Evolutionary conservation across 495 filamentous ascomycete species (phyloP), one percentile per base, ranked within the genome.

Genomic region (Trichoderma erinaceum): DNA sequence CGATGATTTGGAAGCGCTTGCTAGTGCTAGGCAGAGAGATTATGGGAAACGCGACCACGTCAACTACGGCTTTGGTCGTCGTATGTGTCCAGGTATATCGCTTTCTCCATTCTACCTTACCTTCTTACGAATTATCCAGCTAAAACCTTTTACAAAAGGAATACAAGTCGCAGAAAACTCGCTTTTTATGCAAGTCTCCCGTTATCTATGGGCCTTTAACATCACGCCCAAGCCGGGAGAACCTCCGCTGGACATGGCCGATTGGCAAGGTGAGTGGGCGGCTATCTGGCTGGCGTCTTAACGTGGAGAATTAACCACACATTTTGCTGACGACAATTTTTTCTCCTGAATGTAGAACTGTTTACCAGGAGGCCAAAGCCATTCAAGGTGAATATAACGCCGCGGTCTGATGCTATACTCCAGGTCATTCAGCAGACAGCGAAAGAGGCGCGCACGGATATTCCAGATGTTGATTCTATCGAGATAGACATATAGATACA

Each of bases 11-110:
- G 78, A 61, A 21, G 21, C 52, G 5, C 27, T 27, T 10, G 15
- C 6, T 7, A 61, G 52, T 23, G 52, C 82, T 58, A 71, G 73
- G 6, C 78, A 85, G 21, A 83, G 83, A 0, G 88, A 88, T 68
- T 85, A 84, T 1, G 80, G 81, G 8, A 85, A 88, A 65, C 82
- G 77, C 64, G 85, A 85, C 0, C 87, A 87, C 71, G 87, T 87
- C 85, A 88, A 84, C 6, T 88, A 88, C 64, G 85, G 85, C 61
- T 87, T 85, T 81, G 86, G 87, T 27, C 79, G 86, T 2, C 78
- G 87, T 6, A 81, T 87, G 27, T 88, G 87, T 70, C 80, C 29
- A 29, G 29, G 29, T 29, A 29, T 29, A 4, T 29, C 29, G 4
- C 29, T 29, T 29, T 29, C 29, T 29, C 29, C 1, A 29, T 1